Evolutionary conservation across 139 green algal species (phyloP).

Genomic region (Picochlorum sp.): DNA sequence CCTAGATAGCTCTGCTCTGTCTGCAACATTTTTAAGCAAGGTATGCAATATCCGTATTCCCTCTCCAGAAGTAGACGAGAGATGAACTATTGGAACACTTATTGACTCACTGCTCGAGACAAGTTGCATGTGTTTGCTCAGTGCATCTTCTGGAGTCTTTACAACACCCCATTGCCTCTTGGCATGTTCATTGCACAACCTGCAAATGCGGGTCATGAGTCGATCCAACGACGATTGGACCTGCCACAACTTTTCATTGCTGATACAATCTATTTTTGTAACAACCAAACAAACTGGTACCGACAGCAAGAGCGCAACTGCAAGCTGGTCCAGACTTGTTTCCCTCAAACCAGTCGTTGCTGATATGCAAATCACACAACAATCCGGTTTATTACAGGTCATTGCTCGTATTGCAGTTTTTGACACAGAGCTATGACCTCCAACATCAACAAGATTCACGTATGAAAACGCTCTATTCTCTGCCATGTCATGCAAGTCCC

Average conservation of each 20-base stretch:
- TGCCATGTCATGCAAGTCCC: conserved; percentile 28
- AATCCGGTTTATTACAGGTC: conserved; percentile 55
- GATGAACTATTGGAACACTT: conserved; percentile 48
- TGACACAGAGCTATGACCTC: conserved; percentile 63
- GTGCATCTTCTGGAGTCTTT: background rate
- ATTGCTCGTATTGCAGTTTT: conserved; percentile 74
- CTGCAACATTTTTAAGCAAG: too few species aligned
- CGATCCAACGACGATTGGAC: background rate
- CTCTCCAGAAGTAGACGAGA: conserved; percentile 45
- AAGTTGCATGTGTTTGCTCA: conserved; percentile 8
- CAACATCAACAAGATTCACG: too few species aligned
- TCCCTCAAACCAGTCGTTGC: conserved; percentile 17
- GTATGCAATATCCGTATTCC: conserved; percentile 59
- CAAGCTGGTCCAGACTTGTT: conserved; percentile 56
- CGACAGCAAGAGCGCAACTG: conserved; percentile 59
- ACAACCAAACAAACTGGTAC: conserved; percentile 59
- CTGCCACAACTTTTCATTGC: background rate
- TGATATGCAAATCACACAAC: conserved; percentile 60
- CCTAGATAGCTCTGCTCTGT: too few species aligned
- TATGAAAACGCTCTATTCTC: conserved; percentile 59
- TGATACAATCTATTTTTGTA: conserved; percentile 53
- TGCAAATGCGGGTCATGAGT: background rate
- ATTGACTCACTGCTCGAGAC: background rate
- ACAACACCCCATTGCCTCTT: conserved; percentile 3
- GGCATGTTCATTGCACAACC: background rate